A percentile compares a stretch with the other conserved stretches of the same genome.
Evolutionary conservation across 2,329 filamentous ascomycete genomes (phyloP).

Genomic region (Aspergillus tamarii): DNA sequence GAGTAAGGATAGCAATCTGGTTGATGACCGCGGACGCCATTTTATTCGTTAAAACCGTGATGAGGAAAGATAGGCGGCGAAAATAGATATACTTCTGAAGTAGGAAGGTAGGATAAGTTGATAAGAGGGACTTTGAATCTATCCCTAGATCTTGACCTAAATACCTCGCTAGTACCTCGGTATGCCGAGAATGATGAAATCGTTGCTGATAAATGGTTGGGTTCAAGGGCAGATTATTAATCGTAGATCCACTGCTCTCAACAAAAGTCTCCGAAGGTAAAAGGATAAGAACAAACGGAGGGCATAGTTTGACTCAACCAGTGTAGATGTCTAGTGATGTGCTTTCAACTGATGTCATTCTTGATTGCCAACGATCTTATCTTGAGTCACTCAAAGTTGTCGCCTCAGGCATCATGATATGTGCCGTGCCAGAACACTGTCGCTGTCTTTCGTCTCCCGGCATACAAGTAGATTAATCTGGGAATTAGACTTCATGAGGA

Average conservation of each 20-base stretch:
- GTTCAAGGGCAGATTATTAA: background rate
- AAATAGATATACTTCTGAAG: background rate
- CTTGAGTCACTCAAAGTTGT: background rate
- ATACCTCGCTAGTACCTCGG: background rate
- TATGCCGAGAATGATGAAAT: background rate
- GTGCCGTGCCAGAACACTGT: background rate
- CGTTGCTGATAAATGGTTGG: conserved; percentile 1
- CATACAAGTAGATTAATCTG: background rate
- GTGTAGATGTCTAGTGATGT: background rate
- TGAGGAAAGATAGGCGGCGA: background rate
- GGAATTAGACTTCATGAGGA: background rate
- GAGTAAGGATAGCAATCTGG: conserved; percentile 1
- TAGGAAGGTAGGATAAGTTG: background rate
- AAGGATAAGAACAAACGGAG: background rate
- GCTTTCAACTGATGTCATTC: background rate
- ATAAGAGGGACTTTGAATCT: background rate
- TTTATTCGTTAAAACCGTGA: background rate
- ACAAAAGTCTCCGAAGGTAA: background rate
- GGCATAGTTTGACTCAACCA: background rate
- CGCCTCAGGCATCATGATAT: background rate
- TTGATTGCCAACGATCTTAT: background rate
- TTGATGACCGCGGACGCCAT: conserved; percentile 1
- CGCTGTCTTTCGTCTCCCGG: background rate
- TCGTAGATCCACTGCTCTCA: background rate
- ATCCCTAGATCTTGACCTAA: background rate